Percentiles rank a stretch among this genome's conserved stretches.
Evolutionary conservation across 495 filamentous ascomycete species (phyloP).

Genomic region (Xylaria grammica): DNA sequence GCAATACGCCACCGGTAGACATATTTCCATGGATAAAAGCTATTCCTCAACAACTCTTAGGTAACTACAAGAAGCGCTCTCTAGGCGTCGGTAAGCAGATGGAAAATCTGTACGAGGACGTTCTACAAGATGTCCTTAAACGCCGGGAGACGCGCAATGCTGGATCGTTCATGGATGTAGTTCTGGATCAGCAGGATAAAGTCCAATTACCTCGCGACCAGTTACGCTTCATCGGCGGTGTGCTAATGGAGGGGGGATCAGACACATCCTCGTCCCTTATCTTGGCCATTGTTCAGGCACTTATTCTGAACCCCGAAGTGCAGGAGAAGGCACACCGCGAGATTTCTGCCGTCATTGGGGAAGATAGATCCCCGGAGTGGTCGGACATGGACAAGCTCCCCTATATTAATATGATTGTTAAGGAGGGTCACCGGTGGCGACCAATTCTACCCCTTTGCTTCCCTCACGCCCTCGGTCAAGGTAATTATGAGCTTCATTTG

Average conservation of each 20-base stretch:
- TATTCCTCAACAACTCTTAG: conserved; percentile 43
- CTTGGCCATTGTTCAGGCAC: conserved; percentile 45
- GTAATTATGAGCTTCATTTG: too few species aligned
- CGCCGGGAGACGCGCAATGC: conserved; percentile 18
- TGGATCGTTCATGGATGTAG: conserved; percentile 42
- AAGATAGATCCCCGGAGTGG: conserved; percentile 41
- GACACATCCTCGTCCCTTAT: conserved; percentile 44
- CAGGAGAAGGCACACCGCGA: conserved; percentile 24
- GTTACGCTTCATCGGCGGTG: conserved; percentile 39
- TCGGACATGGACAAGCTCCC: conserved; percentile 44
- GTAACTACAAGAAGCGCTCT: conserved; percentile 40
- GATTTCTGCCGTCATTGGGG: conserved; percentile 37
- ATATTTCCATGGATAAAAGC: conserved; percentile 42
- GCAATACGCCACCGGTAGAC: conserved; percentile 53
- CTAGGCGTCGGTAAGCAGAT: conserved; percentile 39
- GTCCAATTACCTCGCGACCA: conserved; percentile 41
- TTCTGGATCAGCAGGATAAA: conserved; percentile 45
- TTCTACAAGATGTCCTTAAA: conserved; percentile 22
- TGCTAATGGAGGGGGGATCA: conserved; percentile 45
- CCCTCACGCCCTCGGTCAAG: conserved; percentile 34
- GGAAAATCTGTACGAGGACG: conserved; percentile 38
- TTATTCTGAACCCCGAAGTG: conserved; percentile 39
- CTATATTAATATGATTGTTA: conserved; percentile 47
- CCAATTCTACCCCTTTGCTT: conserved; percentile 40
- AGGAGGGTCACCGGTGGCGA: conserved; percentile 47